Percentiles rank a stretch among this genome's conserved stretches.
Evolutionary conservation across 129 eudicot genomes (phyloP).

Genomic region (Erigeron canadensis): DNA sequence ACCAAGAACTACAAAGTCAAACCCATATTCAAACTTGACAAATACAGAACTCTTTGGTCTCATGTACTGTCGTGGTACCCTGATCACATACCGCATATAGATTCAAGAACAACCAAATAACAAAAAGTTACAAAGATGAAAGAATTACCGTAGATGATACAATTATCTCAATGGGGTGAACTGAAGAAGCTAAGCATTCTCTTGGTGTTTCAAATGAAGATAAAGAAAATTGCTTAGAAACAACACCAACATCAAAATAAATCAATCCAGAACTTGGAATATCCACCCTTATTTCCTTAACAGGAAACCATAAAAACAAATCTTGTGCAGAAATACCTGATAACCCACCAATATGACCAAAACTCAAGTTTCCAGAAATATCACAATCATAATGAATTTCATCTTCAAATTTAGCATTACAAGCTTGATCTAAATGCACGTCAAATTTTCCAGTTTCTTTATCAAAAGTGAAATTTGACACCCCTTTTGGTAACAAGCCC

Average conservation of each 20-base stretch:
- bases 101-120: background rate
- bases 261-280: constrained; percentile 84
- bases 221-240: constrained; percentile 76
- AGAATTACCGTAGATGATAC: constrained; percentile 34
- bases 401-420: constrained; percentile 80
- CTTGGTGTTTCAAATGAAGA: constrained; percentile 81
- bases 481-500: constrained; percentile 83
- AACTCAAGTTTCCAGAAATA: constrained; percentile 56
- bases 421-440: constrained; percentile 70
- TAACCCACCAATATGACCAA: constrained; percentile 70
- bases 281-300: constrained; percentile 78
- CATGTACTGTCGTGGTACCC: too few species aligned
- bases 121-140: constrained; percentile 16
- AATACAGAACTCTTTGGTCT: too few species aligned
- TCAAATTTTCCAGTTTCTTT: constrained; percentile 50
- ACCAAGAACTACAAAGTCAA: constrained; percentile 3
- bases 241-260: constrained; percentile 91
- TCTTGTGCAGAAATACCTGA: constrained; percentile 89
- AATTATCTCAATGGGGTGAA: constrained; percentile 21
- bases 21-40: constrained; percentile 4
- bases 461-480: constrained; percentile 52
- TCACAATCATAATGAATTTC: constrained; percentile 77
- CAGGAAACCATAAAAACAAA: constrained; percentile 88
- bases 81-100: too few species aligned
- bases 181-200: constrained; percentile 69